Base-by-base conservation (phyloP, 495 filamentous ascomycete genomes). In the Thermothielavioides terrestris region DNA sequence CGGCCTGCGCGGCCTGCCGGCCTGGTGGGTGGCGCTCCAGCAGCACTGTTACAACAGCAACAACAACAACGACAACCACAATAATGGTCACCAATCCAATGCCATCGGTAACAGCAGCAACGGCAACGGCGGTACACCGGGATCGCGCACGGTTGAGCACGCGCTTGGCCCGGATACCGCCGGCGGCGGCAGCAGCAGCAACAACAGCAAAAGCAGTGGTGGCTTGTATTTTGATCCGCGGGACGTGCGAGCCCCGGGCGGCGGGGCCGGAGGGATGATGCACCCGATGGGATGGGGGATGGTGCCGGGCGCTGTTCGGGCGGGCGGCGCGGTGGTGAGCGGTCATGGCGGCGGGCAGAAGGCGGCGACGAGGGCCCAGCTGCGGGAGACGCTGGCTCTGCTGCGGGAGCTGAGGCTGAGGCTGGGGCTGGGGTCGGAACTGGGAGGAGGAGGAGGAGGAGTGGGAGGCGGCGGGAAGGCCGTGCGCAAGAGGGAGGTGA, bases 1-100 rank as follows among this genome's bases (percentile, higher is more conserved):
- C 14, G 69, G 69, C 6, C 57, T 73, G 3, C 26, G 14, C 17
- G 59, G 63, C 42, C 55, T 59, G 39, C 70, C 70, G 1, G 49
- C 36, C 21, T 73, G 71, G 71, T 72, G 54, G 28, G 50, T 25
- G 5, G 42, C 28, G n/a, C 40, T 20, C 0, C 38, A 41, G 1
- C 12, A 41, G 3, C 18, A 12, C 6, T 22, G 18, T 2, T 22
- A 4, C 0, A 32, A 6, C 11, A 32, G 30, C 30, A 32, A 34
- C 31, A 34, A 15, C 14, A 34, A 14, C 31, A 34, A 15, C 10
- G 17, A 34, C 31, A 3, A 2, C 20, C 15, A 14, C 20, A 8
- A 31, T 31, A 8, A 10, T 31, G 22, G 38, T 26, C 38, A n/a
- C 22, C 18, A 25, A 0, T 36, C 27, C 27, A 5, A 30, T 5